A percentile compares a stretch with the other conserved stretches of the same genome.
phyloP scores from a whole-genome alignment of 371 early-diverging fungal species.

The Mortierella sp. region DNA sequence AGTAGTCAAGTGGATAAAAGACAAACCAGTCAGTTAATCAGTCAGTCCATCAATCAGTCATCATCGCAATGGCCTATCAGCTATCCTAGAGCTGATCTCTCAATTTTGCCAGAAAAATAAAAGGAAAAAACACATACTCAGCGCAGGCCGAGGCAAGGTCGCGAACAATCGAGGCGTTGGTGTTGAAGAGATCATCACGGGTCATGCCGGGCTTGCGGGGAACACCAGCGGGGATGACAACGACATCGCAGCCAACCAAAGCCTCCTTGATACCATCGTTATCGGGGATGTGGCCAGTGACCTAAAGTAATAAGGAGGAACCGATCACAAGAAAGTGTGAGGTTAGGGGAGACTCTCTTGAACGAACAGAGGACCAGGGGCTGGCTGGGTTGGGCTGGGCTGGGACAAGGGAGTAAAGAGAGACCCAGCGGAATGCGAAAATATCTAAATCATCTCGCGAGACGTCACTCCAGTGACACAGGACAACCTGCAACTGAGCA shows the following conservation, averaged over 20 bases:
- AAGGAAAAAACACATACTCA: conserved; percentile 56
- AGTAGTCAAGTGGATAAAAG: conserved; percentile 6
- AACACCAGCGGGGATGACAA: conserved; percentile 99
- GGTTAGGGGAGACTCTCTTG: too few species aligned
- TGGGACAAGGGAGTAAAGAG: too few species aligned
- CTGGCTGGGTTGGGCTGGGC: too few species aligned
- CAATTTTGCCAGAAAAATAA: conserved; percentile 62
- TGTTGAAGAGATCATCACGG: conserved; percentile 98
- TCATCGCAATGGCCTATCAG: conserved; percentile 44
- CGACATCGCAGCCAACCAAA: conserved; percentile 87
- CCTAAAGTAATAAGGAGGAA: conserved; percentile 56
- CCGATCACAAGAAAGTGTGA: too few species aligned
- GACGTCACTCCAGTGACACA: neutral
- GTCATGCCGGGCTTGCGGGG: conserved; percentile 99
- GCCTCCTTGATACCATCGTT: conserved; percentile 88
- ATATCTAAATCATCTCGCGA: neutral
- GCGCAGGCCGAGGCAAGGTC: conserved; percentile 83
- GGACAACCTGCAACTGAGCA: too few species aligned
- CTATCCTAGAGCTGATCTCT: conserved; percentile 70
- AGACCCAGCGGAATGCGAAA: too few species aligned
- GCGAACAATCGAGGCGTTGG: conserved; percentile 96
- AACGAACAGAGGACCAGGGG: too few species aligned
- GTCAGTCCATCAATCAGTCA: conserved; percentile 6
- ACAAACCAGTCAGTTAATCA: conserved; percentile 19
- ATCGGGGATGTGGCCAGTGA: conserved; percentile 90